Percentiles rank a stretch among this genome's conserved stretches.
Conservation (phyloP, 148 eudicot genomes). For the Silene latifolia region DNA sequence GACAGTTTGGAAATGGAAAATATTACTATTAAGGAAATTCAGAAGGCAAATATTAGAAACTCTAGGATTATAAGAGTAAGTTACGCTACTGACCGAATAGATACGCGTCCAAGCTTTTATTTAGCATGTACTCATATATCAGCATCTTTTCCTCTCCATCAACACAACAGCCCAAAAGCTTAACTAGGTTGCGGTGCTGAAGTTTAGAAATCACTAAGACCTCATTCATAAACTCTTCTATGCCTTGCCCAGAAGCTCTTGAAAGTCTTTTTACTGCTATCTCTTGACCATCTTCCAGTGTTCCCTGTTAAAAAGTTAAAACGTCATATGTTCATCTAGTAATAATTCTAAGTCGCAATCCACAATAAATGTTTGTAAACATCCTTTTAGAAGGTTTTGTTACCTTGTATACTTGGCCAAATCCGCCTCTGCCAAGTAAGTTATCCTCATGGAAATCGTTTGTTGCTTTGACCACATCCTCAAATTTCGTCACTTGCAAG, state of each 20-base stretch:
- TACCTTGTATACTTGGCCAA: slow-evolving; percentile 53
- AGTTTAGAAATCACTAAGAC: slow-evolving; percentile 46
- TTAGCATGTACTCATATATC: slow-evolving; percentile 48
- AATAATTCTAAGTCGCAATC: neutral
- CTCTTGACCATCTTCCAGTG: slow-evolving; percentile 39
- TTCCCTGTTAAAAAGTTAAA: slow-evolving; percentile 31
- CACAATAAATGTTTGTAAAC: neutral
- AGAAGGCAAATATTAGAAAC: neutral
- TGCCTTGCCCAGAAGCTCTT: slow-evolving; percentile 49
- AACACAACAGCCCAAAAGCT: slow-evolving; percentile 42
- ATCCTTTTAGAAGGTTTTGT: neutral
- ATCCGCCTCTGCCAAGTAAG: slow-evolving; percentile 53
- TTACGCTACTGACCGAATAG: slow-evolving; percentile 41
- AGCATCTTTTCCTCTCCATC: slow-evolving; percentile 45
- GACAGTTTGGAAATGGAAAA: neutral
- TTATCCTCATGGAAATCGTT: slow-evolving; percentile 32
- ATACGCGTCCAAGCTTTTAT: slow-evolving; percentile 46
- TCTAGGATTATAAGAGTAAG: neutral
- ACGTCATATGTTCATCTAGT: neutral
- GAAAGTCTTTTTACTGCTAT: slow-evolving; percentile 62
- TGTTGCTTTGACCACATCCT: slow-evolving; percentile 33
- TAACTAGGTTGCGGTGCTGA: slow-evolving; percentile 54
- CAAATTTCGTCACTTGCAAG: slow-evolving; percentile 30
- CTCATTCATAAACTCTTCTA: slow-evolving; percentile 54
- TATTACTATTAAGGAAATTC: neutral